phyloP scores from a whole-genome alignment of 2,329 filamentous ascomycete species.

The Colletotrichum lupini region DNA sequence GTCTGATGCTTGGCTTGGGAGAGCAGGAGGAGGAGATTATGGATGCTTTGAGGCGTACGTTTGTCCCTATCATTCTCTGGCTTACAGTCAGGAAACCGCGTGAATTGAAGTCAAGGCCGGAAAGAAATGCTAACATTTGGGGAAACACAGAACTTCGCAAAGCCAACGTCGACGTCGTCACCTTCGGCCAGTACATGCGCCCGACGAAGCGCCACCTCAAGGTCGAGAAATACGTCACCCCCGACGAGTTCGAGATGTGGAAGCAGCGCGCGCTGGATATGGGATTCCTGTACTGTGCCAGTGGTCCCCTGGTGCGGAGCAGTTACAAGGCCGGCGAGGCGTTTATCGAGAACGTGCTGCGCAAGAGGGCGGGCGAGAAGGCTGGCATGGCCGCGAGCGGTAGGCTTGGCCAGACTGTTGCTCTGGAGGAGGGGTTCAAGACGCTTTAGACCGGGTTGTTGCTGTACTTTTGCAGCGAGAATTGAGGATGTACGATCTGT shows the following conservation, averaged over 20 bases:
- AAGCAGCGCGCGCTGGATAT: constrained; percentile 88
- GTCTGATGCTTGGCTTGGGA: constrained; percentile 94
- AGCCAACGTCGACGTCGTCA: constrained; percentile 90
- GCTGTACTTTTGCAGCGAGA: no score
- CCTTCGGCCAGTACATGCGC: constrained; percentile 99
- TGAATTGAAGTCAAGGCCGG: no score
- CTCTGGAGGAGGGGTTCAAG: constrained; percentile 46
- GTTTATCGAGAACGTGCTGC: constrained; percentile 98
- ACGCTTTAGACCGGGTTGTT: neutral
- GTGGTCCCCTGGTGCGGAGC: constrained; percentile 90
- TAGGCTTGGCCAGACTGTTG: constrained; percentile 52
- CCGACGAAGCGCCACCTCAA: constrained; percentile 98
- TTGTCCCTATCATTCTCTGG: no score
- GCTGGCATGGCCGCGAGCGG: constrained; percentile 41
- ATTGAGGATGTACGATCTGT: constrained; percentile 15
- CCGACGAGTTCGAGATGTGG: constrained; percentile 92
- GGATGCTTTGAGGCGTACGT: constrained; percentile 76
- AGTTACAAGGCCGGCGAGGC: constrained; percentile 98
- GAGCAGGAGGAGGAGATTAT: constrained; percentile 90
- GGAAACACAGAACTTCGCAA: constrained; percentile 66
- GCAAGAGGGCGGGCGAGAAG: constrained; percentile 74
- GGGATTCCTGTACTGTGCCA: constrained; percentile 97
- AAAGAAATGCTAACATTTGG: no score
- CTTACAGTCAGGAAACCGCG: no score
- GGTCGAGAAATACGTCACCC: constrained; percentile 94